phyloP scores from a whole-genome alignment of 1,139 yeast genomes.

The Zygoascus meyerae region DNA sequence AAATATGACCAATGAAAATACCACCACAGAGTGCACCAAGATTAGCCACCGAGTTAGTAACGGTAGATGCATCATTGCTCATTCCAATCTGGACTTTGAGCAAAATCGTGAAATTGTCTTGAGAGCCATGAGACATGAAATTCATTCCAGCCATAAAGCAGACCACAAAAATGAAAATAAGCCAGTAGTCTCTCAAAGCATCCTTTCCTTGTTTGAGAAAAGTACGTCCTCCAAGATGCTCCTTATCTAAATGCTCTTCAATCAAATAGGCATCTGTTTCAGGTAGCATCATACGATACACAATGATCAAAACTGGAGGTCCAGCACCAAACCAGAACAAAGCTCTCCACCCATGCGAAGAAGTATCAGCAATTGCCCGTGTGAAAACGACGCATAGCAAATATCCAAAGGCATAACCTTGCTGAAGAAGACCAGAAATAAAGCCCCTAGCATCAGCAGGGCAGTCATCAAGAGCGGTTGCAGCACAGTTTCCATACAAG shows the following conservation, averaged over 20 bases:
- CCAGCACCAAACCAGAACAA: constrained; percentile 79
- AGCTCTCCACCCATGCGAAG: constrained; percentile 63
- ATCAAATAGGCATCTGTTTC: constrained; percentile 54
- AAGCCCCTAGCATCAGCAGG: constrained; percentile 57
- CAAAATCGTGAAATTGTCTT: constrained; percentile 66
- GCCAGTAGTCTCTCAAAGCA: constrained; percentile 35
- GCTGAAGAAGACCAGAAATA: constrained; percentile 62
- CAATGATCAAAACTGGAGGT: constrained; percentile 51
- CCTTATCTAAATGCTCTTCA: constrained; percentile 25
- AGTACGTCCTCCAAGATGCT: constrained; percentile 21
- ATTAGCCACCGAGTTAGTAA: constrained; percentile 64
- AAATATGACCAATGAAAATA: constrained; percentile 53
- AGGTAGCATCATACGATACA: constrained; percentile 51
- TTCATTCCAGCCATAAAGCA: constrained; percentile 59
- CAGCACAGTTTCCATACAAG: constrained; percentile 60
- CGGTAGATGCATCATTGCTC: constrained; percentile 50
- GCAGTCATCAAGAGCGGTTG: constrained; percentile 63
- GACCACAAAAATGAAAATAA: constrained; percentile 44
- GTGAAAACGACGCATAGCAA: constrained; percentile 58
- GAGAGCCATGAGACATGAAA: constrained; percentile 69
- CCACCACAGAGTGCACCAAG: constrained; percentile 68
- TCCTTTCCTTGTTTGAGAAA: constrained; percentile 25
- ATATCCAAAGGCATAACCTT: constrained; percentile 69
- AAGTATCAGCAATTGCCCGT: constrained; percentile 50
- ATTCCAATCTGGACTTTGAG: constrained; percentile 50